Evolutionary conservation across 345 rosid species (phyloP).

Genomic region (Euphorbia pulcherrima): DNA sequence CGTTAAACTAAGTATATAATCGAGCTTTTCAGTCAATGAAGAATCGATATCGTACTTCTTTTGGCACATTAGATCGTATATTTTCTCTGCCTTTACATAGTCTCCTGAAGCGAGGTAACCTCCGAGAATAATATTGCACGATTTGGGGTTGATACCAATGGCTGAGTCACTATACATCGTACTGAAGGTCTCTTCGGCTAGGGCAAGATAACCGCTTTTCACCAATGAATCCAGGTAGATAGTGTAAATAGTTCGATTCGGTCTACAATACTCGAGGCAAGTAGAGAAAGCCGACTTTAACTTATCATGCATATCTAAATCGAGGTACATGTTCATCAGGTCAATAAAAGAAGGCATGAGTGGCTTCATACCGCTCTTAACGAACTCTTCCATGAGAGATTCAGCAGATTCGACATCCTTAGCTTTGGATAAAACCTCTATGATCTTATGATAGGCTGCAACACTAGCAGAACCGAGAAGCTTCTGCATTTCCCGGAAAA

Average conservation of each 20-base stretch:
- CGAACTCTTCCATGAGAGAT: conserved; percentile 57
- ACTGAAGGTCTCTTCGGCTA: conserved; percentile 60
- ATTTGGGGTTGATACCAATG: conserved; percentile 50
- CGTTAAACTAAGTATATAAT: conserved; percentile 46
- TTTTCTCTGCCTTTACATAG: conserved; percentile 52
- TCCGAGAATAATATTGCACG: conserved; percentile 61
- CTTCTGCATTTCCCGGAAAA: conserved; percentile 67
- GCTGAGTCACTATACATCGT: conserved; percentile 40
- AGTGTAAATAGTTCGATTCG: conserved; percentile 54
- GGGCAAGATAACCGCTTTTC: conserved; percentile 45
- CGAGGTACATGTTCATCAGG: conserved; percentile 52
- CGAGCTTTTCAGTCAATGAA: conserved; percentile 57
- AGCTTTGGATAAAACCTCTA: conserved; percentile 56
- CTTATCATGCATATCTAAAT: conserved; percentile 51
- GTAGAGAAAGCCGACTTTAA: conserved; percentile 46
- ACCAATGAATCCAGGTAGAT: conserved; percentile 71
- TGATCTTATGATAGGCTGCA: conserved; percentile 70
- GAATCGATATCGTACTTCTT: conserved; percentile 62
- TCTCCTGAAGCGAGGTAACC: conserved; percentile 57
- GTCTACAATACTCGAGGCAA: conserved; percentile 57
- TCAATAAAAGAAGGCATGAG: conserved; percentile 55
- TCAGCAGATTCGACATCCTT: conserved; percentile 52
- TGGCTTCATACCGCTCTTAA: conserved; percentile 59
- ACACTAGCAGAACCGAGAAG: conserved; percentile 45
- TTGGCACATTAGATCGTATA: conserved; percentile 61